These are phyloP conservation scores for Leptographium lundbergii DNA, from an alignment of 2,329 filamentous ascomycete species.

Conservation along the genomic window DNA sequence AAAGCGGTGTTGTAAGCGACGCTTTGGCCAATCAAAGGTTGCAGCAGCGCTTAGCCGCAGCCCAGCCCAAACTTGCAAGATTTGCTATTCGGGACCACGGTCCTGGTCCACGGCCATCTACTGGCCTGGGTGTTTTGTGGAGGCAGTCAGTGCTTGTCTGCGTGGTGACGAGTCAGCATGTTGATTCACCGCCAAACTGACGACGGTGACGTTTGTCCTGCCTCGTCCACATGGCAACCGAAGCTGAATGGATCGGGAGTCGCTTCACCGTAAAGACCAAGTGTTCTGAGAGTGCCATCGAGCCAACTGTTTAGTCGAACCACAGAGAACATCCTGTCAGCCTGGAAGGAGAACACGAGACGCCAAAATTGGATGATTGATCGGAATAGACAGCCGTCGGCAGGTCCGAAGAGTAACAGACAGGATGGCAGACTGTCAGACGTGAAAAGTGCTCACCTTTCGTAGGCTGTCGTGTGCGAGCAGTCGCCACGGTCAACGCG, in stretches of 20 bases:
- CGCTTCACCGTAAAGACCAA: too few relatives aligned
- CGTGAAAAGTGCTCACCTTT: background rate
- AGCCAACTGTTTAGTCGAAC: background rate
- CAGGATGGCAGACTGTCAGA: background rate
- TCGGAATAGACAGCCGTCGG: background rate
- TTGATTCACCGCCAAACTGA: background rate
- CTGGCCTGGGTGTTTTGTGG: background rate
- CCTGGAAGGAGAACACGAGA: background rate
- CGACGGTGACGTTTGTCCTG: background rate
- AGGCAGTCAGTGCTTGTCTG: background rate
- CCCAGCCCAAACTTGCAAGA: background rate
- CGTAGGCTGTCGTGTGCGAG: background rate
- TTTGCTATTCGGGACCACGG: background rate
- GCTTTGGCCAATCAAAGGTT: conserved; percentile 1
- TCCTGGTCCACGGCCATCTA: background rate
- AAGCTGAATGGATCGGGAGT: too few relatives aligned
- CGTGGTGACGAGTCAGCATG: background rate
- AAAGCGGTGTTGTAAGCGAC: background rate
- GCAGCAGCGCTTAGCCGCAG: background rate
- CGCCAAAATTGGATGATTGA: background rate
- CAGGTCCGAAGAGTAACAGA: background rate
- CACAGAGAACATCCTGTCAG: background rate
- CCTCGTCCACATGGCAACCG: background rate
- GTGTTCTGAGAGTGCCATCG: background rate
- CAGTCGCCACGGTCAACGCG: background rate